These are phyloP conservation scores for Lachancea meyersii DNA, from an alignment of 805 yeast genomes.

Conservation along the genomic window DNA sequence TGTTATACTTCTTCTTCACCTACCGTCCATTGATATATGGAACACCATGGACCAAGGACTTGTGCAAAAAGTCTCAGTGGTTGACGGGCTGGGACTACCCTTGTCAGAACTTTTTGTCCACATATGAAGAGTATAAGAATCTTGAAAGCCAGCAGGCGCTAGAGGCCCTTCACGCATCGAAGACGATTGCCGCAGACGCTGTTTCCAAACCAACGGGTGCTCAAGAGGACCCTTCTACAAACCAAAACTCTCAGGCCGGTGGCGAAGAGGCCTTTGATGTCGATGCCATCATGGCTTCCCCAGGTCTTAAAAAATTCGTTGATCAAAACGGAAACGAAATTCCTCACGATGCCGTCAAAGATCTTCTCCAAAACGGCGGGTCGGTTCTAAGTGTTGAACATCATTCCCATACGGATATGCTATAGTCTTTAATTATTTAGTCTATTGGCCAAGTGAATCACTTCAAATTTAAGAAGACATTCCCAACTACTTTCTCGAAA, in stretches of 20 bases:
- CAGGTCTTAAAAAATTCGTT: constrained; percentile 30
- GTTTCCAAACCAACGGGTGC: constrained; percentile 9
- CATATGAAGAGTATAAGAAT: constrained; percentile 25
- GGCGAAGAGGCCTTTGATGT: constrained; percentile 9
- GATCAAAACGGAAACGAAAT: constrained; percentile 36
- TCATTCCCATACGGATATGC: constrained; percentile 7
- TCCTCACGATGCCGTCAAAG: constrained; percentile 30
- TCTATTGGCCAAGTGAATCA: no score
- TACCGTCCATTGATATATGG: constrained; percentile 77
- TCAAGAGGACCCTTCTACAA: constrained; percentile 4
- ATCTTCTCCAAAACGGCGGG: constrained; percentile 24
- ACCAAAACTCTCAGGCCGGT: background rate
- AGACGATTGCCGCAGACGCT: constrained; percentile 10
- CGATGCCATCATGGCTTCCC: constrained; percentile 21
- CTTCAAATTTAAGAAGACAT: no score
- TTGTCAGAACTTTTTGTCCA: constrained; percentile 51
- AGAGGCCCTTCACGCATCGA: constrained; percentile 6
- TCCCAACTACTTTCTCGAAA: no score
- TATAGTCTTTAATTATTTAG: background rate
- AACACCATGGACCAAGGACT: constrained; percentile 63
- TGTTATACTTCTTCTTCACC: constrained; percentile 49
- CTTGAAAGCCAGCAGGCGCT: constrained; percentile 5
- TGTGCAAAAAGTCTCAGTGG: constrained; percentile 58
- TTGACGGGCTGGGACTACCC: constrained; percentile 80
- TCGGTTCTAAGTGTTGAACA: constrained; percentile 14